Percentiles rank a stretch among this genome's conserved stretches.
These are phyloP conservation scores for Parmelia sp. DNA, from an alignment of 495 filamentous ascomycete species.

Conservation along the genomic window DNA sequence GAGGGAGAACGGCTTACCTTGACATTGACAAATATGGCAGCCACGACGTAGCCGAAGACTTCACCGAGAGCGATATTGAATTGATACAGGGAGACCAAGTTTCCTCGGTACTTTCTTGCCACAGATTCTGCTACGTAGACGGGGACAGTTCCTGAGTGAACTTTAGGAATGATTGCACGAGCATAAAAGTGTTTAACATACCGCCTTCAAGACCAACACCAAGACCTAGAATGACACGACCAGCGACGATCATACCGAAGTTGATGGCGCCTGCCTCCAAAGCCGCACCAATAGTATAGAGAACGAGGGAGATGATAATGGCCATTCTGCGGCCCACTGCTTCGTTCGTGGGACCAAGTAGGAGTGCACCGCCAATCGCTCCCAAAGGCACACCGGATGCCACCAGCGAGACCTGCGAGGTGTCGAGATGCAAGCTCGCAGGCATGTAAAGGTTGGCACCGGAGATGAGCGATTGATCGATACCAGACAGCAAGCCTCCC, in stretches of 20 bases:
- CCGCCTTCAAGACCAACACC: constrained; percentile 56
- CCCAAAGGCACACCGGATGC: constrained; percentile 56
- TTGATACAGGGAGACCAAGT: constrained; percentile 57
- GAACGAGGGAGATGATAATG: constrained; percentile 51
- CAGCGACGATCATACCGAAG: constrained; percentile 56
- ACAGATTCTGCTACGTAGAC: constrained; percentile 43
- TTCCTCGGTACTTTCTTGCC: constrained; percentile 49
- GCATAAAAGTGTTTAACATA: too few relatives aligned
- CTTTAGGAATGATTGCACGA: too few relatives aligned
- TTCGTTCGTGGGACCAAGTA: constrained; percentile 52
- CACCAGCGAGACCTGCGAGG: constrained; percentile 46
- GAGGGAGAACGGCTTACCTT: neutral
- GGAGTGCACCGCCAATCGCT: constrained; percentile 53
- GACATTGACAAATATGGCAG: constrained; percentile 55
- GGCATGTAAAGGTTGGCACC: constrained; percentile 56
- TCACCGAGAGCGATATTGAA: constrained; percentile 59
- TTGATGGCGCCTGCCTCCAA: constrained; percentile 53
- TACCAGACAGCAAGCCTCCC: constrained; percentile 55
- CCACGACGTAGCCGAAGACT: constrained; percentile 56
- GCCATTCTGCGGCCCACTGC: constrained; percentile 51
- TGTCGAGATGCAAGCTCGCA: constrained; percentile 37
- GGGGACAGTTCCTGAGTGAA: constrained; percentile 50
- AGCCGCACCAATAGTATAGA: constrained; percentile 55
- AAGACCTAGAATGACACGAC: constrained; percentile 52
- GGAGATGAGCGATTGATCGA: constrained; percentile 55